These are phyloP conservation scores for Cornus kousa DNA, from an alignment of 148 eudicot genomes.

Conservation along the genomic window DNA sequence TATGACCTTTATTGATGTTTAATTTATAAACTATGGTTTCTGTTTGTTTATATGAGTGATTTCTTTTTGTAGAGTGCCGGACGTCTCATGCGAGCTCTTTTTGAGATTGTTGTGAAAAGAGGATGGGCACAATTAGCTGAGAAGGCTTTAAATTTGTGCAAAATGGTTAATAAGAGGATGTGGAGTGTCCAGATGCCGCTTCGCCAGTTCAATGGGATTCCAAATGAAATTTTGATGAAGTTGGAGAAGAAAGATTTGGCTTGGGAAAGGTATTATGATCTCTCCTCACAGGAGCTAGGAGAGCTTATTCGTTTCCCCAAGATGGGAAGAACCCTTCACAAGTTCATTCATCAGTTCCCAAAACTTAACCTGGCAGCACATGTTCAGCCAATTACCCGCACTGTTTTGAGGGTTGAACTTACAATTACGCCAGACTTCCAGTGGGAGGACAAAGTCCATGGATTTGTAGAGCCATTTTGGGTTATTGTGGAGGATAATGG, in stretches of 20 bases:
- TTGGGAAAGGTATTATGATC: slow-evolving; percentile 53
- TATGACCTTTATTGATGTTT: background rate
- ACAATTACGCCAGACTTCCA: slow-evolving; percentile 48
- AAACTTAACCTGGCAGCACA: slow-evolving; percentile 52
- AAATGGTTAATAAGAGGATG: slow-evolving; percentile 56
- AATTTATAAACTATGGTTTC: background rate
- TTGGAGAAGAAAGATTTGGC: slow-evolving; percentile 50
- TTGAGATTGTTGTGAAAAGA: slow-evolving; percentile 47
- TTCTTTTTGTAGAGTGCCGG: slow-evolving; percentile 38
- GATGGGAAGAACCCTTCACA: slow-evolving; percentile 52
- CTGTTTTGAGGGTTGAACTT: slow-evolving; percentile 46
- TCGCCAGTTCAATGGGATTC: slow-evolving; percentile 46
- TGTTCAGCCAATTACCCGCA: slow-evolving; percentile 51
- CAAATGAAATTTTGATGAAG: slow-evolving; percentile 28
- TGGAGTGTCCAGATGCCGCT: slow-evolving; percentile 53
- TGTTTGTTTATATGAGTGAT: background rate
- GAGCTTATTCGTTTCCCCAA: slow-evolving; percentile 42
- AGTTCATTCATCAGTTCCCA: slow-evolving; percentile 49
- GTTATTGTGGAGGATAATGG: slow-evolving; percentile 57
- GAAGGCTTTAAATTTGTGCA: slow-evolving; percentile 48
- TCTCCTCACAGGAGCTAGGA: slow-evolving; percentile 44
- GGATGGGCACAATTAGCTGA: slow-evolving; percentile 56
- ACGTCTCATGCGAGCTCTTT: slow-evolving; percentile 47
- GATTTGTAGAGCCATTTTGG: slow-evolving; percentile 54
- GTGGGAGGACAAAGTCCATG: slow-evolving; percentile 58